Conservation (phyloP, 345 rosid species). For the Gossypium anomalum region DNA sequence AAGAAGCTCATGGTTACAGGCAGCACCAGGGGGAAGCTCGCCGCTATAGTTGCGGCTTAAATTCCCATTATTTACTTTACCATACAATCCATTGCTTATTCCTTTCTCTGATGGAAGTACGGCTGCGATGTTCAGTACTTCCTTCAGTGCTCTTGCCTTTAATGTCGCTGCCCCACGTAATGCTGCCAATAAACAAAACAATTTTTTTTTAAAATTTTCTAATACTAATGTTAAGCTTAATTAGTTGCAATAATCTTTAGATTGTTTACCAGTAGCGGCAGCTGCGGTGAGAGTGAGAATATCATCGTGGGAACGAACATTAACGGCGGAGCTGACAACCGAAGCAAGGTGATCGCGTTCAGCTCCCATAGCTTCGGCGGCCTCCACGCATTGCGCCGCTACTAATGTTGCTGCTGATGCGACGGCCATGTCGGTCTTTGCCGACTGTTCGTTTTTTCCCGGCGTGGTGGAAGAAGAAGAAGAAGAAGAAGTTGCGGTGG, state of each 20-base stretch:
- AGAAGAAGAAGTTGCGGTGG: slow-evolving; percentile 67
- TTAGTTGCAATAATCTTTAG: too few relatives aligned
- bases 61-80: slow-evolving; percentile 32
- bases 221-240: too few relatives aligned
- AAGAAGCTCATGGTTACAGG: slow-evolving; percentile 62
- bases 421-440: slow-evolving; percentile 77
- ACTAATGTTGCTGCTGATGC: slow-evolving; percentile 92
- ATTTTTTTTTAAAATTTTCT: neutral
- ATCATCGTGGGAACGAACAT: slow-evolving; percentile 79
- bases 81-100: slow-evolving; percentile 36
- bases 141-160: slow-evolving; percentile 86
- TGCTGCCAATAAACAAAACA: slow-evolving; percentile 36
- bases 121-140: slow-evolving; percentile 70
- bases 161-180: slow-evolving; percentile 90
- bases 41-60: slow-evolving; percentile 42
- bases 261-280: slow-evolving; percentile 76
- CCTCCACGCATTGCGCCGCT: slow-evolving; percentile 97
- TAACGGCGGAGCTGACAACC: slow-evolving; percentile 84
- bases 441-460: slow-evolving; percentile 55
- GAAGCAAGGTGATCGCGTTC: slow-evolving; percentile 81
- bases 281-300: slow-evolving; percentile 90
- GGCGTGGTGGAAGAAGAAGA: slow-evolving; percentile 33
- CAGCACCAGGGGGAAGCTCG: slow-evolving; percentile 47
- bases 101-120: slow-evolving; percentile 73
- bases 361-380: slow-evolving; percentile 85